Evolutionary conservation across 75 land plant genomes (phyloP), one percentile per base, ranked within the genome.

Genomic region (Pinus albicaulis): DNA sequence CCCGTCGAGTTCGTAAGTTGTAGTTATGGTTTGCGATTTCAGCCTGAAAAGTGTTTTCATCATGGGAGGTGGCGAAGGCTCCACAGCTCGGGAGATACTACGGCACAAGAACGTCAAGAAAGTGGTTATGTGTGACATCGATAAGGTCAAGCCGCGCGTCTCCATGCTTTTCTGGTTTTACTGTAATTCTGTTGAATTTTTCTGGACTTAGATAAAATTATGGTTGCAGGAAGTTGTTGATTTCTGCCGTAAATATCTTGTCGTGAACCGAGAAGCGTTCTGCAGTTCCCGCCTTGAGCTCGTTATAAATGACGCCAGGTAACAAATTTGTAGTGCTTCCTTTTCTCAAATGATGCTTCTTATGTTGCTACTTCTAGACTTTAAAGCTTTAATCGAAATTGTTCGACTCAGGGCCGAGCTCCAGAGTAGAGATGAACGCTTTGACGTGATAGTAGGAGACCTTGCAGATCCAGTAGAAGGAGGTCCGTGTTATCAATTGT

Each of bases 61-160:
- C 53, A 94, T 96, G 98, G 99, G 99, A 68, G 99, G 99, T 25
- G 99, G 99, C 3, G 99, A 96, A 80, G 99, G 99, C 0, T 96
- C 99, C 8, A 86, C 99, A 0, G 99, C 99, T 58, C 88, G 99
- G 23, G 99, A 96, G 77, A 80, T 82, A 68, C 83, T 96, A 5
- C 89, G 77, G 81, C 99, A 96, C 80, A 92, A 76, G 5, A 82
- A 81, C 55, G 76, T 96, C 0, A 84, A 92, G 61, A 92, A 92
- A 76, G 95, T 94, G 41, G 93, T 96, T 80, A 96, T 96, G 99
- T 96, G 99, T 81, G 99, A 96, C 57, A 96, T 96, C 57, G 99
- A 96, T 75, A 63, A 92, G 98, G 99, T 96, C 34, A 55, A 4
- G 8, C 31, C 7, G 19, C 11, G 20, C 75, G 16, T 5, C 52